Evolutionary conservation across 2,329 filamentous ascomycete genomes (phyloP).

Genomic region (Penicillium italicum): DNA sequence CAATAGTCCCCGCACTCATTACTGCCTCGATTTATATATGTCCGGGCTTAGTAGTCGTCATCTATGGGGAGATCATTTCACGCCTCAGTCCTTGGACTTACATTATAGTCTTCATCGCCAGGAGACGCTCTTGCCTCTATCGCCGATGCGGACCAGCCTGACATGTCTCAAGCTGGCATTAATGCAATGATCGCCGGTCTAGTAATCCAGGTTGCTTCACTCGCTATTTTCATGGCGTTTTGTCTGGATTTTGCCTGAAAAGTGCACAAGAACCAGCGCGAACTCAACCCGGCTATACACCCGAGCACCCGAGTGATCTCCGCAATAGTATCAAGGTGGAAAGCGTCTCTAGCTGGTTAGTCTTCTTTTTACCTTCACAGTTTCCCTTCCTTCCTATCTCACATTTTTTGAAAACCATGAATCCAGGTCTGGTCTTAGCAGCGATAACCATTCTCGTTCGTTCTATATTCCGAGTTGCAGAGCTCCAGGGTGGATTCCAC

Average conservation of each 20-base stretch:
- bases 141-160: constrained; percentile 31
- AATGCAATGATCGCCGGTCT: constrained; percentile 65
- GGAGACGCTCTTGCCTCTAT: constrained; percentile 56
- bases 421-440: not conserved
- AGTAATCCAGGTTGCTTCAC: constrained; percentile 57
- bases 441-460: constrained; percentile 41
- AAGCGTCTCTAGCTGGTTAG: not conserved
- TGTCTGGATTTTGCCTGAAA: not conserved
- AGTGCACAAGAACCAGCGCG: not conserved
- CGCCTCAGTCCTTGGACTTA: constrained; percentile 33
- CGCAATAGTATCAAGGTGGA: not conserved
- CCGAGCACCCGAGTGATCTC: not conserved
- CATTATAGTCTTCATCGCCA: constrained; percentile 53
- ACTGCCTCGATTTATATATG: not conserved
- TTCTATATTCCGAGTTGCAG: constrained; percentile 50
- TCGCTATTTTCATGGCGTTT: constrained; percentile 49
- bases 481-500: constrained; percentile 48
- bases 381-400: not conserved
- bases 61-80: constrained; percentile 18
- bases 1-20: not conserved
- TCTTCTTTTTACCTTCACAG: not conserved
- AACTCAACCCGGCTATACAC: not conserved
- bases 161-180: constrained; percentile 44
- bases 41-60: not conserved
- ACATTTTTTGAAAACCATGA: not conserved